phyloP scores from a whole-genome alignment of 1,139 yeast species.

The Lodderomyces margitis region DNA sequence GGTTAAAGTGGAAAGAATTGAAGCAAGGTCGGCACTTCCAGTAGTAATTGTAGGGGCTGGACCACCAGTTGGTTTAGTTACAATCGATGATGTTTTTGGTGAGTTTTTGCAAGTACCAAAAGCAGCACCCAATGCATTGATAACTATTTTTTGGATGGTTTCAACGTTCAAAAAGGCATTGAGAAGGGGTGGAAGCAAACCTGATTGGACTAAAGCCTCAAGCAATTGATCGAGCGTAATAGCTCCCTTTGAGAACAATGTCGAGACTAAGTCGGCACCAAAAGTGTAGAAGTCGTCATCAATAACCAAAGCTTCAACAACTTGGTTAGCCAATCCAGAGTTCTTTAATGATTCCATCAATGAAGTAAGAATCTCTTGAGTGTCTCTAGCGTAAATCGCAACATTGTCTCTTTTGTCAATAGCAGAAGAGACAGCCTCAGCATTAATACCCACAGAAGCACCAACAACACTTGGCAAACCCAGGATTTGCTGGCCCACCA shows the following conservation, averaged over 20 bases:
- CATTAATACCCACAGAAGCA: not conserved
- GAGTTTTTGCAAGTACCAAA: conserved; percentile 39
- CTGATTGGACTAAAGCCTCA: conserved; percentile 34
- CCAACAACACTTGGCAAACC: conserved; percentile 23
- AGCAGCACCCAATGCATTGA: conserved; percentile 48
- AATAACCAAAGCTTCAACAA: conserved; percentile 39
- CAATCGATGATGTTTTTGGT: conserved; percentile 23
- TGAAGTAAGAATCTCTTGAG: conserved; percentile 26
- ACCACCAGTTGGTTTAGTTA: conserved; percentile 18
- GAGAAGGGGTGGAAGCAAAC: conserved; percentile 39
- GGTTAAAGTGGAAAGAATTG: not conserved
- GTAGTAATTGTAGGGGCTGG: conserved; percentile 12
- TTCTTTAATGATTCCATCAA: conserved; percentile 47
- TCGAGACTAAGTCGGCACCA: conserved; percentile 40
- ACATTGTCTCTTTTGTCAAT: conserved; percentile 2
- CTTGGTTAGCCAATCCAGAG: conserved; percentile 45
- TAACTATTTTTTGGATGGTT: conserved; percentile 41
- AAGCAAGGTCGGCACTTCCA: conserved; percentile 5
- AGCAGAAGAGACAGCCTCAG: conserved; percentile 3
- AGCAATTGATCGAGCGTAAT: conserved; percentile 29
- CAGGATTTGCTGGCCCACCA: conserved; percentile 31
- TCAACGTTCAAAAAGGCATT: conserved; percentile 39
- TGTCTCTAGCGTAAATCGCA: conserved; percentile 16
- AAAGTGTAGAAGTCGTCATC: conserved; percentile 39
- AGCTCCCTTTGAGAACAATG: conserved; percentile 31